Evolutionary conservation across 805 yeast genomes (phyloP), one percentile per base, ranked within the genome.

Genomic region (Kodamaea jinghongensis): DNA sequence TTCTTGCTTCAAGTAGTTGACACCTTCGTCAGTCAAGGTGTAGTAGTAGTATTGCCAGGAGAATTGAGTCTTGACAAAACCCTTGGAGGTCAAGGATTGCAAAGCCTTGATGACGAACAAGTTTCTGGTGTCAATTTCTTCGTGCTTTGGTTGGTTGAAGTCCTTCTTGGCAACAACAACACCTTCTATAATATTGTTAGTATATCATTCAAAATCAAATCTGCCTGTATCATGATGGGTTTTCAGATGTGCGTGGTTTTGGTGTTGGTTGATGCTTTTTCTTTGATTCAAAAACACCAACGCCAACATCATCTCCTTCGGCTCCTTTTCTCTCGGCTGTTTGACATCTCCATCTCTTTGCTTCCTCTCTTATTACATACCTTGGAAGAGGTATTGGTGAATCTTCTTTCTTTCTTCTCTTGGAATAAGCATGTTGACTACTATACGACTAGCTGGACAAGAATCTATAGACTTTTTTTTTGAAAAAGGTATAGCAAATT

Each of bases 21-120:
- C 91, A 84, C 99, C 99, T 77, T 87, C 96, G 71, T 93, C 98
- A 71, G 98, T 93, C 71, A 93, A 86, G 81, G 99, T 88, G 95
- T 93, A 93, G 96, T 93, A 93, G 81, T 93, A 93, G 83, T 88
- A 88, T 83, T 90, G 97, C 99, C 99, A 93, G 67, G 98, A 91
- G 85, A 91, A 93, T 79, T 89, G 98, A 64, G 99, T 93, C 87
- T 91, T 89, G 76, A 93, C 98, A 84, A 67, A 93, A 73, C 99
- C 99, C 76, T 85, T 88, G 52, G 99, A 93, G 69, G 96, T 88
- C 75, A 93, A 87, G 53, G 98, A 91, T 80, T 93, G 99, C 75
- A 93, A 83, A 68, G 99, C 97, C 85, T 93, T 93, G 83, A 93
- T 88, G 62, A 70, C 99, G 71, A 73, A 93, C 73, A 93, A 84